These are phyloP conservation scores for Polychytrium aggregatum DNA, from an alignment of 192 early-diverging fungal genomes.

Conservation along the genomic window DNA sequence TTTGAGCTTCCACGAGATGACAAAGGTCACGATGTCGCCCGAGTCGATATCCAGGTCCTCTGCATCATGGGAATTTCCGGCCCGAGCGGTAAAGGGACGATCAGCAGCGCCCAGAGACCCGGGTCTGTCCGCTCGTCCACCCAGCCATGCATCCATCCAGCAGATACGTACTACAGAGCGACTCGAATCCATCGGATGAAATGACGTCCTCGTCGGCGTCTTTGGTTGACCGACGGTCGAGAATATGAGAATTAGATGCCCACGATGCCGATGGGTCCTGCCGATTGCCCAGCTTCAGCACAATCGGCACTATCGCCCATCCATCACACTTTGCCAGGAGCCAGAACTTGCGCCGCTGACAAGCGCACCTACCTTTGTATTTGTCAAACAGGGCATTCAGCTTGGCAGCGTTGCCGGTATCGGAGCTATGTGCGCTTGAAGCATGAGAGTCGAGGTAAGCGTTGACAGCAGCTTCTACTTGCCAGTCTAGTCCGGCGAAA, in stretches of 20 bases:
- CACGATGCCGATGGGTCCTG: too few relatives aligned
- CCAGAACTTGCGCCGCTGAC: background rate
- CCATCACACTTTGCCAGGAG: too few relatives aligned
- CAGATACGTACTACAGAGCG: background rate
- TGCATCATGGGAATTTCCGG: background rate
- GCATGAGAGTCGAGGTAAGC: too few relatives aligned
- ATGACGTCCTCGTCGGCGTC: conserved; percentile 55
- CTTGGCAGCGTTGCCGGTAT: conserved; percentile 14
- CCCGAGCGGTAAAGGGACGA: too few relatives aligned
- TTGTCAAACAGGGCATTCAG: conserved; percentile 53
- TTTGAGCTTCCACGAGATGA: conserved; percentile 57
- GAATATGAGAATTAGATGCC: background rate
- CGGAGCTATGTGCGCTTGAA: too few relatives aligned
- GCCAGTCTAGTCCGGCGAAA: too few relatives aligned
- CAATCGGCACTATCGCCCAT: too few relatives aligned
- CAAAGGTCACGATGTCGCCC: conserved; percentile 56
- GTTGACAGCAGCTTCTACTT: too few relatives aligned
- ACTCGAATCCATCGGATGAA: conserved; percentile 58
- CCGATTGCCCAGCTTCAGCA: too few relatives aligned
- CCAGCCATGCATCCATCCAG: background rate
- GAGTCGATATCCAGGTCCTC: conserved; percentile 62
- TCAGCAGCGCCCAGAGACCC: too few relatives aligned
- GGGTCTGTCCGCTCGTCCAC: too few relatives aligned
- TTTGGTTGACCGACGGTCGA: conserved; percentile 4
- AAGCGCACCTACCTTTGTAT: conserved; percentile 51